Conservation (phyloP, 1,284 basidiomycete species). For the Sphagnurus paluster region DNA sequence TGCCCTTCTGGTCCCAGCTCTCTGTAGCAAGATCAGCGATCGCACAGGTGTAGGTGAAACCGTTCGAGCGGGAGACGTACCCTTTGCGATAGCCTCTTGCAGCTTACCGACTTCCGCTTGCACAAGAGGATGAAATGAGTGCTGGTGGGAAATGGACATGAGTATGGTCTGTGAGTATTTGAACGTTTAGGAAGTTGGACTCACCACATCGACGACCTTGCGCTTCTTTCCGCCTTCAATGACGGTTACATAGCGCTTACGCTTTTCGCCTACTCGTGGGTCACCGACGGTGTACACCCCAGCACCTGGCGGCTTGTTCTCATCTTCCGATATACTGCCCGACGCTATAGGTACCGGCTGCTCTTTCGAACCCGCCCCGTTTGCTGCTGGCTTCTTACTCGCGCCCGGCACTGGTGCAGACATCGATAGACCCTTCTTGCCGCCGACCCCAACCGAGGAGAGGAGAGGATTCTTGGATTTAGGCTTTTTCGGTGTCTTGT, state of each 20-base stretch:
- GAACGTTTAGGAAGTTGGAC: slow-evolving; percentile 19
- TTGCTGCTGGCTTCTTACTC: slow-evolving; percentile 17
- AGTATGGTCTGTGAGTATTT: slow-evolving; percentile 1
- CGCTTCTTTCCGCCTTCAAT: slow-evolving; percentile 64
- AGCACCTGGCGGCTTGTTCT: slow-evolving; percentile 11
- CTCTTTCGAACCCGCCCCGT: slow-evolving; percentile 9
- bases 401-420: slow-evolving; percentile 2
- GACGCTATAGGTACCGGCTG: slow-evolving; percentile 11
- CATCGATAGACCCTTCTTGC: not conserved
- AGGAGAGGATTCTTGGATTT: slow-evolving; percentile 55
- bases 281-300: slow-evolving; percentile 26
- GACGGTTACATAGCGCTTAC: slow-evolving; percentile 49
- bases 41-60: not conserved
- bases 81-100: slow-evolving; percentile 59
- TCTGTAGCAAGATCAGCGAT: slow-evolving; percentile 35
- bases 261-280: slow-evolving; percentile 40
- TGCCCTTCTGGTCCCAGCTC: slow-evolving; percentile 76
- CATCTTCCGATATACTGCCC: not conserved
- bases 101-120: slow-evolving; percentile 64
- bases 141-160: slow-evolving; percentile 28
- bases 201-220: slow-evolving; percentile 64
- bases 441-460: slow-evolving; percentile 16
- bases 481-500: slow-evolving; percentile 72
- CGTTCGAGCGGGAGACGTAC: slow-evolving; percentile 31
- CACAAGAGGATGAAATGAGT: slow-evolving; percentile 69